These are phyloP conservation scores for Alternaria conjuncta DNA, from an alignment of 2,329 filamentous ascomycete genomes.

Conservation along the genomic window DNA sequence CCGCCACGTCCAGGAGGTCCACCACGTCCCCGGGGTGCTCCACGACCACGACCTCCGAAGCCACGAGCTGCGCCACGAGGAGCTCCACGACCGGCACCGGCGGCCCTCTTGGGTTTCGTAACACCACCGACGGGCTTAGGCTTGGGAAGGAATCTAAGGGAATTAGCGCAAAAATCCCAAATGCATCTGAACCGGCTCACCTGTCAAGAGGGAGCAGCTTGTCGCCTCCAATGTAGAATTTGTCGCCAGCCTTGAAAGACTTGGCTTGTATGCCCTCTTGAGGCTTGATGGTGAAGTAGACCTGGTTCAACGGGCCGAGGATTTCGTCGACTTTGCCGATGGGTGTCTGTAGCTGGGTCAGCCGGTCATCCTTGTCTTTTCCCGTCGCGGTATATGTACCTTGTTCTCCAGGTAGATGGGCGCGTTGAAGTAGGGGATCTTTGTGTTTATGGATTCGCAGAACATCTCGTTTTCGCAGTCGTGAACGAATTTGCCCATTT, in stretches of 20 bases:
- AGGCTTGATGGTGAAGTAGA: constrained; percentile 98
- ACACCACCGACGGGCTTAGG: constrained; percentile 77
- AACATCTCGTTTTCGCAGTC: constrained; percentile 97
- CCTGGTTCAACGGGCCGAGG: constrained; percentile 94
- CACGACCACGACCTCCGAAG: constrained; percentile 50
- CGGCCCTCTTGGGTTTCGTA: constrained; percentile 72
- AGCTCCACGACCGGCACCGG: constrained; percentile 67
- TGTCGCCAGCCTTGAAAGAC: constrained; percentile 95
- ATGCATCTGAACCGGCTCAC: constrained; percentile 44
- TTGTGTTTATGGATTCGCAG: constrained; percentile 92
- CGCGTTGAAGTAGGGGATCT: constrained; percentile 98
- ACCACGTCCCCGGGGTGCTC: constrained; percentile 58
- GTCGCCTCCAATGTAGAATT: constrained; percentile 94
- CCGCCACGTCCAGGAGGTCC: constrained; percentile 53
- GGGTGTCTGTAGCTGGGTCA: constrained; percentile 64
- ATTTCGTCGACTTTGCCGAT: constrained; percentile 99
- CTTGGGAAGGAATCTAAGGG: constrained; percentile 82
- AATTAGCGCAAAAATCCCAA: constrained; percentile 24
- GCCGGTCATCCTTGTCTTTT: neutral
- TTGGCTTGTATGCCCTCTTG: constrained; percentile 93
- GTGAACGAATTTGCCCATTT: constrained; percentile 95
- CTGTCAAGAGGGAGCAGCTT: constrained; percentile 94
- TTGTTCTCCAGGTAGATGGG: constrained; percentile 99
- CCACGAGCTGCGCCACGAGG: constrained; percentile 42
- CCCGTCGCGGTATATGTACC: constrained; percentile 52